A percentile compares a stretch with the other conserved stretches of the same genome.
Evolutionary conservation across 2,329 filamentous ascomycete genomes (phyloP).

Genomic region (Microdochium bolleyi): DNA sequence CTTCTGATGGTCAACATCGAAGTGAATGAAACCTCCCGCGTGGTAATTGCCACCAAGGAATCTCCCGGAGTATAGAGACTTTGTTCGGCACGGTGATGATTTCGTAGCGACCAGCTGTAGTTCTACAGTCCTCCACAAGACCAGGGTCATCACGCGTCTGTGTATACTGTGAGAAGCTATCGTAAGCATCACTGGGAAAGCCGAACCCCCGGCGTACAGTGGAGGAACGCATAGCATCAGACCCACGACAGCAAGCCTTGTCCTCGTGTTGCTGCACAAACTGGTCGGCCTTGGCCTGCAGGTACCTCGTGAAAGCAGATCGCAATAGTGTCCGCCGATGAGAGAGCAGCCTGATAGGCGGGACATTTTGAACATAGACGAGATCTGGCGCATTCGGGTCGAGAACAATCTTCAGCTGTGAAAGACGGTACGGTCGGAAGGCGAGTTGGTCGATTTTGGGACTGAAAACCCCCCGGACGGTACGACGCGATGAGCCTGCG

Average conservation of each 20-base stretch:
- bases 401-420: not conserved
- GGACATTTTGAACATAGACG: not conserved
- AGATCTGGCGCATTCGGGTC: not conserved
- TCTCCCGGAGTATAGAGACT: not conserved
- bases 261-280: not conserved
- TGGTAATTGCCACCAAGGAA: not conserved
- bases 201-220: no score
- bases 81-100: not conserved
- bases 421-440: not conserved
- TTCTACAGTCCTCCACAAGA: not conserved
- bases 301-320: not conserved
- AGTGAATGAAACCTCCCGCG: not conserved
- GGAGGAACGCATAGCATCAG: no score
- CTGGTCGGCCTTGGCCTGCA: not conserved
- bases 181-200: no score
- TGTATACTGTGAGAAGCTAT: no score
- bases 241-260: no score
- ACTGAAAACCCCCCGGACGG: not conserved
- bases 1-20: not conserved
- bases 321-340: not conserved
- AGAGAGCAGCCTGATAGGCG: not conserved
- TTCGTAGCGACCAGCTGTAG: not conserved
- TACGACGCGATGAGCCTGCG: not conserved
- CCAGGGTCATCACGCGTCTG: no score
- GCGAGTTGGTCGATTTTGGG: not conserved